Conservation (phyloP, 2,329 filamentous ascomycete species). For the Scortechinia acanthostroma region DNA sequence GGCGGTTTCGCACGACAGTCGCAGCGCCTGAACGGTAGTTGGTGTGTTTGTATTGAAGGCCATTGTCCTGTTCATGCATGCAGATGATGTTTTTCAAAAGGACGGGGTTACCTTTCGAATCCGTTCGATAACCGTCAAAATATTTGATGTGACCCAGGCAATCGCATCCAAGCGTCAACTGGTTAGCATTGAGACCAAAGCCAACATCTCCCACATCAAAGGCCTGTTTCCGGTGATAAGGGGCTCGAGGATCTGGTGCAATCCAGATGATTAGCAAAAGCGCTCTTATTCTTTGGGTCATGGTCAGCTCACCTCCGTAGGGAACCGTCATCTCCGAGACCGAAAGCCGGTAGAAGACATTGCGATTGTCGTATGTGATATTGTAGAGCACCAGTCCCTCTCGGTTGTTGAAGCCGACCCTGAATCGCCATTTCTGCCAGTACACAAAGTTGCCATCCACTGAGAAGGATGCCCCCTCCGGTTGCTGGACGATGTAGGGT, state of each 20-base stretch:
- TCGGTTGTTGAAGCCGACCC: background rate
- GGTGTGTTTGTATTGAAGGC: constrained; percentile 5
- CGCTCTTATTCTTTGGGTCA: background rate
- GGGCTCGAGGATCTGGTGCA: constrained; percentile 1
- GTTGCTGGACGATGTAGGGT: constrained; percentile 1
- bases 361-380: constrained; percentile 1
- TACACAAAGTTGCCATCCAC: background rate
- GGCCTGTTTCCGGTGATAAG: constrained; percentile 1
- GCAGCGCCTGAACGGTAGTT: background rate
- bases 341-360: background rate
- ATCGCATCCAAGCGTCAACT: background rate
- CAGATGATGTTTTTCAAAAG: background rate
- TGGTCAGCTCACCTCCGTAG: background rate
- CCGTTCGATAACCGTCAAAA: constrained; percentile 59
- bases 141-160: constrained; percentile 40
- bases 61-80: constrained; percentile 3
- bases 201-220: background rate
- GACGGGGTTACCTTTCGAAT: constrained; percentile 33
- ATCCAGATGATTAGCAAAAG: background rate
- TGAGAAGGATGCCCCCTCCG: background rate
- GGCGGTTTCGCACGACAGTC: background rate
- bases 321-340: constrained; percentile 2
- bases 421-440: constrained; percentile 3
- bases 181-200: constrained; percentile 1
- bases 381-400: background rate